Percentiles rank a stretch among this genome's conserved stretches.
Evolutionary conservation across 225 moss, liverwort and hornwort genomes (phyloP).

Genomic region (Rhytidiadelphus loreus): DNA sequence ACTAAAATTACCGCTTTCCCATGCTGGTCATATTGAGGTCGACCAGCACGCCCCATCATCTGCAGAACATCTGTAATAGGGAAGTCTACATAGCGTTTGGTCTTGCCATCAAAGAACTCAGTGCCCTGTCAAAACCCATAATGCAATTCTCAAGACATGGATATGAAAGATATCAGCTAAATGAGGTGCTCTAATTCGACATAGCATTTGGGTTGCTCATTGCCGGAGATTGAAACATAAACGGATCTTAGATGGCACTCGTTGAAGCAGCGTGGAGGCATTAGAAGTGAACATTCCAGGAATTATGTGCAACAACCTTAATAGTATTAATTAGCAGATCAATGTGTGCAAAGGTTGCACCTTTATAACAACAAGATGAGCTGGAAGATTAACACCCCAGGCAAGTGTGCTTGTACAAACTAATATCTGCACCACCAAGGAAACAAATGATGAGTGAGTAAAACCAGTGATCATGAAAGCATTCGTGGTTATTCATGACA

Average conservation of each 20-base stretch:
- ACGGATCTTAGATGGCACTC: not conserved
- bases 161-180: not conserved
- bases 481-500: not conserved
- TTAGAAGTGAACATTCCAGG: not conserved
- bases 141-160: not conserved
- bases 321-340: not conserved
- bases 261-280: not conserved
- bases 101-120: constrained; percentile 94
- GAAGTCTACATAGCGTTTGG: constrained; percentile 88
- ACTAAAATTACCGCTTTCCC: constrained; percentile 98
- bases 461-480: not conserved
- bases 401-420: constrained; percentile 99
- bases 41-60: constrained; percentile 99
- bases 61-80: constrained; percentile 98
- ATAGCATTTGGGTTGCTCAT: not conserved
- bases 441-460: not conserved
- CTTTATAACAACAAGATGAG: constrained; percentile 97
- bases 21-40: constrained; percentile 94
- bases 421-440: constrained; percentile 55
- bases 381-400: constrained; percentile 99
- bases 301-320: not conserved
- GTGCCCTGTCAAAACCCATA: constrained; percentile 63
- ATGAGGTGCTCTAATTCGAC: not conserved
- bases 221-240: not conserved
- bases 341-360: constrained; percentile 5